Percentiles rank a stretch among this genome's conserved stretches.
Conservation (phyloP, 2,329 filamentous ascomycete species). For the Periconia digitata region DNA sequence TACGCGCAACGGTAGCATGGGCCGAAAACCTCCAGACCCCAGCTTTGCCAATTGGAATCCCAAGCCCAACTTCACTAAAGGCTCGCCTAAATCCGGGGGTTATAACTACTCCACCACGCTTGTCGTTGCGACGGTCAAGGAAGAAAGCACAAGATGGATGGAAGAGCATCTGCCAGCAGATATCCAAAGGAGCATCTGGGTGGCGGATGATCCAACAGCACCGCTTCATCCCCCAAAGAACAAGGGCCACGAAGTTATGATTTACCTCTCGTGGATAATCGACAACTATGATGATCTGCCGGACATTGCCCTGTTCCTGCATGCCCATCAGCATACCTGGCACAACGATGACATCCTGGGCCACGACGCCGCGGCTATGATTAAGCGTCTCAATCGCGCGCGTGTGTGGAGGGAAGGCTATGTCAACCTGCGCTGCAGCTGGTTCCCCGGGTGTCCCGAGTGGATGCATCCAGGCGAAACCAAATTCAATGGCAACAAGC, state of each 20-base stretch:
- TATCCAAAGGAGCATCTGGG: conserved; percentile 52
- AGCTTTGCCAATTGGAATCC: conserved; percentile 43
- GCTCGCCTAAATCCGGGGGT: conserved; percentile 43
- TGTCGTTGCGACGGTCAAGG: conserved; percentile 56
- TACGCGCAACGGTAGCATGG: not conserved
- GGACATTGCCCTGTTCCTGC: conserved; percentile 63
- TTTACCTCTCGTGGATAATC: conserved; percentile 64
- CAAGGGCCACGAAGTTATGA: conserved; percentile 65
- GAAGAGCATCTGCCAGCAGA: conserved; percentile 50
- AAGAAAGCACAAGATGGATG: conserved; percentile 60
- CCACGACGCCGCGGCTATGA: conserved; percentile 48
- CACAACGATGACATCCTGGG: conserved; percentile 58
- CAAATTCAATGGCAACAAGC: conserved; percentile 41
- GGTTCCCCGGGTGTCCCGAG: conserved; percentile 57
- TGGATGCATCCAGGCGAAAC: conserved; percentile 55
- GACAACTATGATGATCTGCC: conserved; percentile 63
- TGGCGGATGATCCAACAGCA: conserved; percentile 53
- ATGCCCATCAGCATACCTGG: conserved; percentile 61
- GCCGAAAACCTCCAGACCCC: conserved; percentile 19
- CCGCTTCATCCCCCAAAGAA: conserved; percentile 55
- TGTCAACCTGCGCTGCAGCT: conserved; percentile 58
- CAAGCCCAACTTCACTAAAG: conserved; percentile 33
- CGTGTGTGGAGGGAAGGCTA: conserved; percentile 54
- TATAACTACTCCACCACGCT: conserved; percentile 57
- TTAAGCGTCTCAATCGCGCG: conserved; percentile 48